These are phyloP conservation scores for Picea glauca DNA, from an alignment of 75 land plant species.

Conservation along the genomic window DNA sequence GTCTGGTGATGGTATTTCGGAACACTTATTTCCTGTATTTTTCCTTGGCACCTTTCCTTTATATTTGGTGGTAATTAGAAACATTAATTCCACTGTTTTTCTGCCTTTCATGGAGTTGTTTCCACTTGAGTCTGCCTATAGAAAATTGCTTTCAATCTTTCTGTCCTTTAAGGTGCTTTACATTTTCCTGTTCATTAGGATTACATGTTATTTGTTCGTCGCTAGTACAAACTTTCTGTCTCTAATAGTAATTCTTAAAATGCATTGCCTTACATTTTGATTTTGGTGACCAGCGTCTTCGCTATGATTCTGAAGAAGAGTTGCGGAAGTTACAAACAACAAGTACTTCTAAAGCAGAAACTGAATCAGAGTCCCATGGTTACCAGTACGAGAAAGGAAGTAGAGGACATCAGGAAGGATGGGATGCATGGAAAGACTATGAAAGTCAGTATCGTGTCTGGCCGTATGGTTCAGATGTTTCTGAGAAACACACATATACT, in stretches of 20 bases:
- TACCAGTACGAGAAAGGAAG: not conserved
- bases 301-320: constrained; percentile 7
- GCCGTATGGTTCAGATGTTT: constrained; percentile 1
- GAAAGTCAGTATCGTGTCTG: constrained; percentile 3
- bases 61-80: not conserved
- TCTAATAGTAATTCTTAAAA: not conserved
- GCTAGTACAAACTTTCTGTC: not conserved
- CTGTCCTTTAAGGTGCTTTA: not conserved
- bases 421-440: constrained; percentile 8
- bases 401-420: constrained; percentile 7
- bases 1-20: not conserved
- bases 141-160: not conserved
- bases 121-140: not conserved
- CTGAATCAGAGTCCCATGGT: not conserved
- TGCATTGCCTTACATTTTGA: not conserved
- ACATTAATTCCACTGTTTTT: not conserved
- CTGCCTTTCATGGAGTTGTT: not conserved
- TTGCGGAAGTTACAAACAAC: not conserved
- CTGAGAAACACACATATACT: not conserved
- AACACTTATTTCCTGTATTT: not conserved
- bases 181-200: not conserved
- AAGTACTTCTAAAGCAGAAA: not conserved
- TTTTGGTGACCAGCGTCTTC: constrained; percentile 6
- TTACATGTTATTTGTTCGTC: not conserved
- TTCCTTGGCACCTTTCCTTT: not conserved